Evolutionary conservation across 208 protist species (phyloP).

Genomic region (Trypanosoma brucei): DNA sequence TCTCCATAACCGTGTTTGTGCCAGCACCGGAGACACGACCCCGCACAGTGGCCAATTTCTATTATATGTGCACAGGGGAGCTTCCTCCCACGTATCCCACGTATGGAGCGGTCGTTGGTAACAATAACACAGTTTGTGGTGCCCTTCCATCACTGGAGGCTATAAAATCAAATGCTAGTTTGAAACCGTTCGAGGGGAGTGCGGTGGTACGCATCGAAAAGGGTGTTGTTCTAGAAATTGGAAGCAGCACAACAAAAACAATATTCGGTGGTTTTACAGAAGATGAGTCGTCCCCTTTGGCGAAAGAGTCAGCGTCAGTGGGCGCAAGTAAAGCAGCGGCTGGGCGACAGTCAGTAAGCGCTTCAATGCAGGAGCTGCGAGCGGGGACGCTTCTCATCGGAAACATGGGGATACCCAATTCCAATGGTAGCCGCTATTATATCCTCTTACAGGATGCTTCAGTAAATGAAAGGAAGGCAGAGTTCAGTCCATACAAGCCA

Average conservation of each 20-base stretch:
- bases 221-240: constrained; percentile 58
- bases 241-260: constrained; percentile 73
- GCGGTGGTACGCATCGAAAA: constrained; percentile 65
- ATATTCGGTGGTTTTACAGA: constrained; percentile 75
- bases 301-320: not conserved
- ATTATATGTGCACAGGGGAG: constrained; percentile 60
- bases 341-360: constrained; percentile 15
- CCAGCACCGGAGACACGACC: constrained; percentile 48
- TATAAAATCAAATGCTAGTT: constrained; percentile 13
- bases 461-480: constrained; percentile 22
- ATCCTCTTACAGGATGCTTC: constrained; percentile 44
- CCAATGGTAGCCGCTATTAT: constrained; percentile 75
- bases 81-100: constrained; percentile 40
- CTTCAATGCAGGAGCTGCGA: constrained; percentile 37
- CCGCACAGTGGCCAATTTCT: constrained; percentile 51
- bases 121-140: not conserved
- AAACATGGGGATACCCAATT: constrained; percentile 64
- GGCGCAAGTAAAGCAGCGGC: not conserved
- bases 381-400: constrained; percentile 61
- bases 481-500: constrained; percentile 41
- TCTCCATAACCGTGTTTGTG: constrained; percentile 40
- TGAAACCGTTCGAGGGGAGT: constrained; percentile 53
- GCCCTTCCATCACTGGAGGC: constrained; percentile 1
- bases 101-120: constrained; percentile 17
- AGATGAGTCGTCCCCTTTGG: constrained; percentile 31